These are phyloP conservation scores for Lactifluus pinguis DNA, from an alignment of 768 basidiomycete genomes.

Conservation along the genomic window DNA sequence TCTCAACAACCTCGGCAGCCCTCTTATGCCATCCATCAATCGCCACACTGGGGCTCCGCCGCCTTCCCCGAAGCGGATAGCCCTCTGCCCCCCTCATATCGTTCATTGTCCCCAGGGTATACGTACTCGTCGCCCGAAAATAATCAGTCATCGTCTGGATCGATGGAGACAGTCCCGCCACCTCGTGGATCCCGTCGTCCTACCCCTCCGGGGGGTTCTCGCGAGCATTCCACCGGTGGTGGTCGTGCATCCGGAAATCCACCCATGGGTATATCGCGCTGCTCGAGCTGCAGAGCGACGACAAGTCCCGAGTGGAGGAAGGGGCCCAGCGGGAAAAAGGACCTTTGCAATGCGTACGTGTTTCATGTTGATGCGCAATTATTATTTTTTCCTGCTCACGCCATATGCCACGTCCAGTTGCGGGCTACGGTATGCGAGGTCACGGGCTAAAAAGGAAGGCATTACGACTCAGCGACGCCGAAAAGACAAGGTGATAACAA, in stretches of 20 bases:
- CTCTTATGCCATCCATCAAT: slow-evolving; percentile 20
- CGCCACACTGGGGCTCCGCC: slow-evolving; percentile 34
- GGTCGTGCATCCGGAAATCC: slow-evolving; percentile 51
- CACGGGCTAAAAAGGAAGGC: slow-evolving; percentile 83
- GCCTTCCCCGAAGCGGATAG: slow-evolving; percentile 28
- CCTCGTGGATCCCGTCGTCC: slow-evolving; percentile 38
- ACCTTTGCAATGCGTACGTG: slow-evolving; percentile 85
- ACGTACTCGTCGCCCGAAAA: slow-evolving; percentile 18
- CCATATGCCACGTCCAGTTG: slow-evolving; percentile 41
- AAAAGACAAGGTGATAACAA: slow-evolving; percentile 46
- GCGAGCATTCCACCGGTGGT: slow-evolving; percentile 38
- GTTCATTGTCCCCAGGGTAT: slow-evolving; percentile 21
- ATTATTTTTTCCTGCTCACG: slow-evolving; percentile 16
- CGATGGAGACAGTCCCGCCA: slow-evolving; percentile 43
- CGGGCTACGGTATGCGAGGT: slow-evolving; percentile 78
- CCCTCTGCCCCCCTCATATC: slow-evolving; percentile 20
- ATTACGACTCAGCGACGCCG: slow-evolving; percentile 48
- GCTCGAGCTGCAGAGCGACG: slow-evolving; percentile 73
- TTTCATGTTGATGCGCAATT: slow-evolving; percentile 17
- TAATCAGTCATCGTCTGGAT: slow-evolving; percentile 22
- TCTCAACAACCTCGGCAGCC: slow-evolving; percentile 27
- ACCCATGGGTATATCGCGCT: slow-evolving; percentile 62
- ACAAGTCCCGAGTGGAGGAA: slow-evolving; percentile 89
- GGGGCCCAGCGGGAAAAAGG: slow-evolving; percentile 84
- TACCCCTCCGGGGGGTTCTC: slow-evolving; percentile 37